Base-by-base conservation (phyloP, 768 basidiomycete species). In the Mycena capillaripes region DNA sequence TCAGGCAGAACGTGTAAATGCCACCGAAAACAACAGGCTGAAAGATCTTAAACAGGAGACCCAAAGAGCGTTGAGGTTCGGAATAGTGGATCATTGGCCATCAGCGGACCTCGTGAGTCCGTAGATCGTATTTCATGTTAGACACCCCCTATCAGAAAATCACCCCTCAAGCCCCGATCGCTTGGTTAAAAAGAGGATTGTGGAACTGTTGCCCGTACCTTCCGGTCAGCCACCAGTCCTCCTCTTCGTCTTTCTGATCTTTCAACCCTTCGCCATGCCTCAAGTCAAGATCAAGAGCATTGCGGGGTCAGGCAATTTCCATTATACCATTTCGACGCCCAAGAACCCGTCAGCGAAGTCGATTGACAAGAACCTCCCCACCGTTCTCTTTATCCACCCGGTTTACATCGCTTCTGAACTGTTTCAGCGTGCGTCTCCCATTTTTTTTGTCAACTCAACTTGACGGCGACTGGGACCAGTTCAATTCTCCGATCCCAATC, bases 251-350 rank as follows among this genome's bases (percentile, higher is more conserved):
- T 56, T 27, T 17, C 66, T 17, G 32, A 57, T 17, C 23, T 53
- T 58, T 48, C 36, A 56, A 42, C n/a, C n/a, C n/a, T n/a, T n/a
- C n/a, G n/a, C n/a, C 53, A 85, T 85, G 84, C 82, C 82, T 14
- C 70, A 62, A 50, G 71, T 85, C 59, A 76, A 78, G 27, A 71
- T 84, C 19, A 72, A 77, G 44, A 81, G 79, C 63, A 72, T 79
- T n/a, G 74, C 74, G 44, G 82, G 83, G 3, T 65, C 77, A 12
- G 75, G 77, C 72, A 79, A 78, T 34, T 78, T 81, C 53, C 73
- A 77, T 69, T 86, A 85, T 66, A 76, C 75, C 27, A 85, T 86
- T 42, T 77, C 83, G 1, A 86, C 85, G 1, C 85, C 85, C 21
- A 79, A 76, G 21, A 78, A 71, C 23, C 62, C 77, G 9, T 76